phyloP scores from a whole-genome alignment of 257 asterid species.

The Fraxinus quadrangulata region DNA sequence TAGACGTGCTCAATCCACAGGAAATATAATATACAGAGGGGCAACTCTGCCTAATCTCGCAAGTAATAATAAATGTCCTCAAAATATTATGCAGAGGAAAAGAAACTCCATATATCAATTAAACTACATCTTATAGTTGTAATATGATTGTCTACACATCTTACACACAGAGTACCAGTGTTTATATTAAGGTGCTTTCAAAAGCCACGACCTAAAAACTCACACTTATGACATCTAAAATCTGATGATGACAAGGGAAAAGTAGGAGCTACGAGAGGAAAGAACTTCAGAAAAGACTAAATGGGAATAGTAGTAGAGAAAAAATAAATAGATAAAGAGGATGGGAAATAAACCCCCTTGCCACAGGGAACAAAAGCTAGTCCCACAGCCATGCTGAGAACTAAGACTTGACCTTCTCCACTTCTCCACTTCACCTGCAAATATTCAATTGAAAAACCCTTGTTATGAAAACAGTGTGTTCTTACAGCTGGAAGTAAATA shows the following conservation, averaged over 20 bases:
- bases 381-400: slow-evolving; percentile 19
- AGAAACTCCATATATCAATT: slow-evolving; percentile 22
- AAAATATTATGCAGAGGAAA: slow-evolving; percentile 31
- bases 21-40: slow-evolving; percentile 25
- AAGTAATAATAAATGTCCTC: slow-evolving; percentile 35
- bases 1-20: slow-evolving; percentile 27
- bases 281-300: background rate
- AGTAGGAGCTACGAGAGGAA: slow-evolving; percentile 14
- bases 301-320: slow-evolving; percentile 17
- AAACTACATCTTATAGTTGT: slow-evolving; percentile 19
- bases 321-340: slow-evolving; percentile 2
- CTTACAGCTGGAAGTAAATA: slow-evolving; percentile 19
- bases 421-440: slow-evolving; percentile 24
- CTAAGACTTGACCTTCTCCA: slow-evolving; percentile 15
- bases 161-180: slow-evolving; percentile 22
- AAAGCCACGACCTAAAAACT: slow-evolving; percentile 32
- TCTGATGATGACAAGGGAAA: slow-evolving; percentile 10
- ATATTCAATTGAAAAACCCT: slow-evolving; percentile 11
- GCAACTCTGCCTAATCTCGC: slow-evolving; percentile 30
- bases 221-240: slow-evolving; percentile 26
- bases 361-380: slow-evolving; percentile 20
- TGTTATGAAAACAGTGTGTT: background rate
- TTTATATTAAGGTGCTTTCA: slow-evolving; percentile 28
- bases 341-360: slow-evolving; percentile 8
- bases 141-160: slow-evolving; percentile 33